phyloP scores from a whole-genome alignment of 768 basidiomycete genomes.

The Boletus fagicola region DNA sequence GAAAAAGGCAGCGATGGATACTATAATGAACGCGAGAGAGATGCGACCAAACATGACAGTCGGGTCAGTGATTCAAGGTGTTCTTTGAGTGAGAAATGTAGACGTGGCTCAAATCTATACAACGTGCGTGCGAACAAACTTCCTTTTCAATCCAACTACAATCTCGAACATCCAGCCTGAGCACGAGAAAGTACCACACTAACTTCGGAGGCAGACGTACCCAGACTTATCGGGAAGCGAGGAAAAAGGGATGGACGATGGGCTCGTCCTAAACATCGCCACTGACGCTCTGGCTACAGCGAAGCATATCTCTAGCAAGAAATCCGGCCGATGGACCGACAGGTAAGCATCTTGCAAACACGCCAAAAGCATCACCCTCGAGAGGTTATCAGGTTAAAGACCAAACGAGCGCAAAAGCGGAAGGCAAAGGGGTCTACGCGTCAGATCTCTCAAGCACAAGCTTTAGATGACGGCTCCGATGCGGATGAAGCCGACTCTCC shows the following conservation, averaged over 20 bases:
- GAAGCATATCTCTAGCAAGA: conserved; percentile 38
- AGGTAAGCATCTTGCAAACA: conserved; percentile 45
- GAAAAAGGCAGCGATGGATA: conserved; percentile 67
- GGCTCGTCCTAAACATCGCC: conserved; percentile 70
- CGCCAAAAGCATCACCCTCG: background rate
- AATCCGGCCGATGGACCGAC: conserved; percentile 75
- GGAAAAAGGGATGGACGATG: conserved; percentile 57
- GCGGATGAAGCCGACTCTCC: conserved; percentile 19
- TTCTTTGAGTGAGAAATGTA: conserved; percentile 12
- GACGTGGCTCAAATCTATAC: conserved; percentile 21
- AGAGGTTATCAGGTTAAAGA: conserved; percentile 55
- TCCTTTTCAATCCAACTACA: conserved; percentile 14
- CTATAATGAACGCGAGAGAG: conserved; percentile 57
- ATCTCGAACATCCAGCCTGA: background rate
- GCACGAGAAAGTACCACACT: background rate
- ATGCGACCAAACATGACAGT: conserved; percentile 55
- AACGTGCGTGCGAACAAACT: conserved; percentile 23
- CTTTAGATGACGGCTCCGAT: conserved; percentile 20
- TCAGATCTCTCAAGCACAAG: conserved; percentile 15
- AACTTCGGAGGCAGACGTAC: background rate
- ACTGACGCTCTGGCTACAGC: conserved; percentile 33
- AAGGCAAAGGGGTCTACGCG: conserved; percentile 40
- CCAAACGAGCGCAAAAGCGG: conserved; percentile 66
- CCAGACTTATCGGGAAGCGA: background rate
- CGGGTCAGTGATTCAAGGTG: conserved; percentile 2